Evolutionary conservation across 2,329 filamentous ascomycete genomes (phyloP).

Genomic region (Anthostomella pinea): DNA sequence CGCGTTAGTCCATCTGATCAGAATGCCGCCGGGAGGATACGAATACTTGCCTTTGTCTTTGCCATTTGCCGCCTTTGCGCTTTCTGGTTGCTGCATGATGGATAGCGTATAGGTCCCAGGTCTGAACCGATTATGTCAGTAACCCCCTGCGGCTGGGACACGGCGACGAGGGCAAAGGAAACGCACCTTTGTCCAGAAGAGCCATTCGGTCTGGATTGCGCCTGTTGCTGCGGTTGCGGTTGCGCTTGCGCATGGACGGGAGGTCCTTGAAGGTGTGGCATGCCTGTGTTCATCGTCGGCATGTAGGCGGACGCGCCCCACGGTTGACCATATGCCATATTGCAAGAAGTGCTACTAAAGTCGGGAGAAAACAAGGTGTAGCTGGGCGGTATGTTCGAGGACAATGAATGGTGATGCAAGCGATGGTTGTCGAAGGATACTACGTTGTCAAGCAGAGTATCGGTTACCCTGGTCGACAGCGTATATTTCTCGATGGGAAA

Average conservation of each 20-base stretch:
- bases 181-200: constrained; percentile 24
- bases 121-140: constrained; percentile 15
- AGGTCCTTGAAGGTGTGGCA: constrained; percentile 20
- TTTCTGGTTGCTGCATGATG: constrained; percentile 29
- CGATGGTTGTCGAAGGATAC: too few species aligned
- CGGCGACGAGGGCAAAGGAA: background rate
- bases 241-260: constrained; percentile 24
- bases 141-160: background rate
- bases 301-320: constrained; percentile 27
- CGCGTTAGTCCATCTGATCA: constrained; percentile 6
- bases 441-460: too few species aligned
- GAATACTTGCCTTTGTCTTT: constrained; percentile 29
- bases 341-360: constrained; percentile 1
- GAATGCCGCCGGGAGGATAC: background rate
- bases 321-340: constrained; percentile 29
- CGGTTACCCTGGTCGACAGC: too few species aligned
- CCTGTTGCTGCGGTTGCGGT: constrained; percentile 15
- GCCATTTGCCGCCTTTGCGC: constrained; percentile 31
- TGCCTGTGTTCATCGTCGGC: constrained; percentile 25
- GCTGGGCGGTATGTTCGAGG: constrained; percentile 1
- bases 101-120: constrained; percentile 27
- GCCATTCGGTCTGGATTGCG: constrained; percentile 5
- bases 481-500: too few species aligned
- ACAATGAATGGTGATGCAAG: constrained; percentile 3
- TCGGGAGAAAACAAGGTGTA: constrained; percentile 1